Conservation (phyloP, 352 stramenopile genomes). For the Globisporangium rhizosaccharum region DNA sequence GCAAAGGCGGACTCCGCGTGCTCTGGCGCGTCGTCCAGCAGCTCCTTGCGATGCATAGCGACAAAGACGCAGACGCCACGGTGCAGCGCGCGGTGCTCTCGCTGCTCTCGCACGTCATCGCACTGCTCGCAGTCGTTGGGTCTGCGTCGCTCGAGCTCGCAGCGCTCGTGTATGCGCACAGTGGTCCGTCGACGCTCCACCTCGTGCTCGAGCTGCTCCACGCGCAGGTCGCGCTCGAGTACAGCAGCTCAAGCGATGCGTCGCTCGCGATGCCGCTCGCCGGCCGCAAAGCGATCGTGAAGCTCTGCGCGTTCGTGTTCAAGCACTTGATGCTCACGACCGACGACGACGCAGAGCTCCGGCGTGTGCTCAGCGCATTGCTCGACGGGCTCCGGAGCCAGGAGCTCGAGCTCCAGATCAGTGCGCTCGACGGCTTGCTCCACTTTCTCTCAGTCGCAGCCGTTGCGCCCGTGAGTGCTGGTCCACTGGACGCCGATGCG, state of each 20-base stretch:
- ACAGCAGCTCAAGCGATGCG: constrained; percentile 17
- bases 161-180: constrained; percentile 19
- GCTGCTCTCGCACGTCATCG: constrained; percentile 42
- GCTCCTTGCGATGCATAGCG: constrained; percentile 24
- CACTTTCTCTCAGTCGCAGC: constrained; percentile 61
- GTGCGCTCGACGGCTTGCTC: constrained; percentile 62
- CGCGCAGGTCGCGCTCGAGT: constrained; percentile 46
- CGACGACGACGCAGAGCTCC: constrained; percentile 41
- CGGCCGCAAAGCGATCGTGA: constrained; percentile 58
- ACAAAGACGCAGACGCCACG: background rate
- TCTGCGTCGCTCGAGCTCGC: constrained; percentile 55
- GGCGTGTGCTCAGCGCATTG: constrained; percentile 46
- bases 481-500: background rate
- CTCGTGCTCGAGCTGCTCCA: constrained; percentile 39
- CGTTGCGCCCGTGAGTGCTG: constrained; percentile 4
- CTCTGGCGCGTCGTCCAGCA: constrained; percentile 40
- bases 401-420: constrained; percentile 60
- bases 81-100: constrained; percentile 16
- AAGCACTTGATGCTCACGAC: constrained; percentile 56
- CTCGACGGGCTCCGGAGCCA: constrained; percentile 68
- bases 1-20: constrained; percentile 46
- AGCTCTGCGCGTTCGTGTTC: constrained; percentile 70
- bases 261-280: constrained; percentile 22
- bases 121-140: constrained; percentile 47
- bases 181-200: constrained; percentile 14